phyloP scores from a whole-genome alignment of 1,284 basidiomycete genomes.

The Trametes versicolor region DNA sequence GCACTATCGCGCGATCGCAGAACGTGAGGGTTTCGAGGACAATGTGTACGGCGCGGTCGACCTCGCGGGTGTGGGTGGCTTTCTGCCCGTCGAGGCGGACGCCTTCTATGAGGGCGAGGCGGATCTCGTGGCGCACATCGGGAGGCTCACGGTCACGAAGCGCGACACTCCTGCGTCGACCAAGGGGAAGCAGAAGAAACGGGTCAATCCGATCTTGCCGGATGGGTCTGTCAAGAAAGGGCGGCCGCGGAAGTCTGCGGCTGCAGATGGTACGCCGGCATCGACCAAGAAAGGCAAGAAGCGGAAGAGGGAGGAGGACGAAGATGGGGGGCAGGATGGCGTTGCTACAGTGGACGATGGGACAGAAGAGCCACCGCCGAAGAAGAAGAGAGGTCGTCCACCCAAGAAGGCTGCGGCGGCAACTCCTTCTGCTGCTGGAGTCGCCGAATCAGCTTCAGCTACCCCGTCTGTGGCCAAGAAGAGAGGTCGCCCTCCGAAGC shows the following conservation, averaged over 20 bases:
- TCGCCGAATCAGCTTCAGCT: background rate
- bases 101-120: slow-evolving; percentile 63
- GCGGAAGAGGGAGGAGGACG: slow-evolving; percentile 37
- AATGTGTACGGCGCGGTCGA: slow-evolving; percentile 56
- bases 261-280: slow-evolving; percentile 20
- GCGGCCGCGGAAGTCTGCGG: slow-evolving; percentile 36
- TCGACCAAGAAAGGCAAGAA: slow-evolving; percentile 39
- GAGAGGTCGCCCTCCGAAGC: slow-evolving; percentile 48
- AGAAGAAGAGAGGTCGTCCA: slow-evolving; percentile 50
- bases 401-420: slow-evolving; percentile 37
- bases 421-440: background rate
- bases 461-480: slow-evolving; percentile 22
- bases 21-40: slow-evolving; percentile 67
- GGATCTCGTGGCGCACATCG: slow-evolving; percentile 57
- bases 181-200: slow-evolving; percentile 37
- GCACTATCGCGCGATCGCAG: slow-evolving; percentile 64
- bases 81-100: slow-evolving; percentile 51
- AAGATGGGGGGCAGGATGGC: slow-evolving; percentile 25
- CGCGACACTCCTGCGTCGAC: slow-evolving; percentile 12
- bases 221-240: slow-evolving; percentile 44
- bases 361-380: slow-evolving; percentile 42
- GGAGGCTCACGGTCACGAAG: slow-evolving; percentile 52
- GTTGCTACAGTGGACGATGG: slow-evolving; percentile 32
- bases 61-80: slow-evolving; percentile 61
- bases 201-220: slow-evolving; percentile 39